These are phyloP conservation scores for Scutellaria baicalensis DNA, from an alignment of 257 asterid species.

Conservation along the genomic window DNA sequence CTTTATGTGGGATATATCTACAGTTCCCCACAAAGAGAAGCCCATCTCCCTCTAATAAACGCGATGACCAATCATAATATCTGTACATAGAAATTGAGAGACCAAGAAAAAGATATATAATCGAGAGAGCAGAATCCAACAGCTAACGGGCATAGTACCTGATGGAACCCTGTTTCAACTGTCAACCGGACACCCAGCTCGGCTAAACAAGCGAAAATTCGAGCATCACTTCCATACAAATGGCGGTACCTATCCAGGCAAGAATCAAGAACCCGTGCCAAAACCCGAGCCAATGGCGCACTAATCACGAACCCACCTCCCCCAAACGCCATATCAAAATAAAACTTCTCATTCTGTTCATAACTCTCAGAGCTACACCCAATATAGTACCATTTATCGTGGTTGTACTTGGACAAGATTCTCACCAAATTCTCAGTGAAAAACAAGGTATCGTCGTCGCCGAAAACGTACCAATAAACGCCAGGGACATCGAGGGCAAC, in stretches of 20 bases:
- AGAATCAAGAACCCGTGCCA: constrained; percentile 56
- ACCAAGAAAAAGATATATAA: no score
- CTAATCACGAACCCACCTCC: constrained; percentile 84
- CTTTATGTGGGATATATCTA: no score
- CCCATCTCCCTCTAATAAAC: no score
- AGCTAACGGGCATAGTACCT: constrained; percentile 20
- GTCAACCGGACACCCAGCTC: constrained; percentile 76
- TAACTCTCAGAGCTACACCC: constrained; percentile 65
- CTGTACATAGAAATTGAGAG: no score
- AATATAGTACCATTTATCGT: constrained; percentile 48
- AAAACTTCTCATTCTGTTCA: constrained; percentile 62
- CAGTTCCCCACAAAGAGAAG: no score
- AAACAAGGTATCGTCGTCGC: constrained; percentile 75
- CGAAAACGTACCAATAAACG: constrained; percentile 64
- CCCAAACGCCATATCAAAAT: constrained; percentile 74
- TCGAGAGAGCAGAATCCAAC: background rate
- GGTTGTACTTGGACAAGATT: constrained; percentile 57
- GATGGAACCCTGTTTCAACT: constrained; percentile 75
- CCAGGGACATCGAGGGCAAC: constrained; percentile 32
- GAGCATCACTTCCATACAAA: constrained; percentile 80
- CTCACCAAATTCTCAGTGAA: constrained; percentile 48
- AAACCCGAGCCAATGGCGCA: constrained; percentile 59
- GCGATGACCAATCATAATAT: no score
- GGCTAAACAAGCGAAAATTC: constrained; percentile 66
- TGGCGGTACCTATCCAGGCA: constrained; percentile 65